These are phyloP conservation scores for Kodamaea restingae DNA, from an alignment of 805 yeast species.

Conservation along the genomic window DNA sequence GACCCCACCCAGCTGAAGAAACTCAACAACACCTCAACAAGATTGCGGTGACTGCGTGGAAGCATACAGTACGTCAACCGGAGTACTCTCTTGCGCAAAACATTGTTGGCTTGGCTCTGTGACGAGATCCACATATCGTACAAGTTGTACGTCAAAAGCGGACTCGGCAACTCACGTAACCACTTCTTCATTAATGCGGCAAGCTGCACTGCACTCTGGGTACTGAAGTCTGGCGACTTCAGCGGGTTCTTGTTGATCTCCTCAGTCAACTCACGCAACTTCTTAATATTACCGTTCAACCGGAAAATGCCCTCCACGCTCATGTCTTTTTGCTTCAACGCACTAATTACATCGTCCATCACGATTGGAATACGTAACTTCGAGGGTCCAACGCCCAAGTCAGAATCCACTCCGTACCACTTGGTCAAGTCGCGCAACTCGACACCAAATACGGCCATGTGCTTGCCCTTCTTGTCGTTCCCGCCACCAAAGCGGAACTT, in stretches of 20 bases:
- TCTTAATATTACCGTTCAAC: conserved; percentile 89
- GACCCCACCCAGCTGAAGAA: conserved; percentile 95
- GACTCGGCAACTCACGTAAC: conserved; percentile 88
- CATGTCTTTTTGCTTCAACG: conserved; percentile 86
- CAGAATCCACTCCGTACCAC: conserved; percentile 77
- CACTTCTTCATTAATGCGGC: conserved; percentile 92
- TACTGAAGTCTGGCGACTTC: conserved; percentile 62
- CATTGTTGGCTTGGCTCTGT: conserved; percentile 47
- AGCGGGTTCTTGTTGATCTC: conserved; percentile 71
- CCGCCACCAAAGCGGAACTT: conserved; percentile 41
- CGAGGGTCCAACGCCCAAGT: conserved; percentile 77
- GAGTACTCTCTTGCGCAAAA: conserved; percentile 48
- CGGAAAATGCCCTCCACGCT: conserved; percentile 95
- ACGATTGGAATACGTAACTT: conserved; percentile 78
- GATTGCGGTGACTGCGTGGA: conserved; percentile 77
- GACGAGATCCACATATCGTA: conserved; percentile 77
- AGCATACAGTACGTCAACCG: conserved; percentile 70
- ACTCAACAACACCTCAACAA: conserved; percentile 77
- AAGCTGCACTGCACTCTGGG: conserved; percentile 83
- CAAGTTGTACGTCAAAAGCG: conserved; percentile 71
- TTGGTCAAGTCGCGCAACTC: conserved; percentile 67
- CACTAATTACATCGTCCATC: conserved; percentile 78
- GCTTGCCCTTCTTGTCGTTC: conserved; percentile 25
- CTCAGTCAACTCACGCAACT: conserved; percentile 68
- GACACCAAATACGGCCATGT: conserved; percentile 63